phyloP scores from a whole-genome alignment of 495 filamentous ascomycete genomes.

The Xeromyces bisporus region DNA sequence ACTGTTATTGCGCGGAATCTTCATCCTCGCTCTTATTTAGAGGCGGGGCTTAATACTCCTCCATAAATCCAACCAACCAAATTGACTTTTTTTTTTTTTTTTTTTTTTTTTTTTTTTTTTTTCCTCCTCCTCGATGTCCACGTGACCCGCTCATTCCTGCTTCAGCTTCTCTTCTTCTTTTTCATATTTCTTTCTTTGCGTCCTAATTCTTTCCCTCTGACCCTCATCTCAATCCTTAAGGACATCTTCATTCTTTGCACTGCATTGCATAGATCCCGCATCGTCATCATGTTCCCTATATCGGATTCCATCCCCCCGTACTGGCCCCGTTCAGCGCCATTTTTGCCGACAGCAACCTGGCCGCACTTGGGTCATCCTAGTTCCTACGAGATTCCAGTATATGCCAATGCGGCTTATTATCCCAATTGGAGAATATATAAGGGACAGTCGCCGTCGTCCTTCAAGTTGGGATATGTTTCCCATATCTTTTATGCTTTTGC shows the following conservation, averaged over 20 bases:
- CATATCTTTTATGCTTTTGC: conserved; percentile 88
- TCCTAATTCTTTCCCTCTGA: too few relatives aligned
- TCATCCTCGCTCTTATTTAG: too few relatives aligned
- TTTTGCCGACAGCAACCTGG: conserved; percentile 9
- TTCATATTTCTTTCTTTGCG: too few relatives aligned
- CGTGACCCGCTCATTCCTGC: too few relatives aligned
- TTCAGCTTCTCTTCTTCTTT: too few relatives aligned
- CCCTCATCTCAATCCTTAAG: too few relatives aligned
- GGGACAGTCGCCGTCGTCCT: conserved; percentile 57
- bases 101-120: conserved; percentile 1
- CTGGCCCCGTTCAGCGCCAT: conserved; percentile 8
- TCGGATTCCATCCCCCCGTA: conserved; percentile 3
- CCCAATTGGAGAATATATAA: conserved; percentile 71
- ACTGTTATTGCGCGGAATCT: too few relatives aligned
- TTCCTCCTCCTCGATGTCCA: not conserved
- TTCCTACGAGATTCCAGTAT: conserved; percentile 26
- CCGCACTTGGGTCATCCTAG: conserved; percentile 5
- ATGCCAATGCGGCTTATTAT: conserved; percentile 70
- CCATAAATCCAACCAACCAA: not conserved
- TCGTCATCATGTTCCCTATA: not conserved
- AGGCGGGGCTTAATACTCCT: too few relatives aligned
- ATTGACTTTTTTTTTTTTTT: not conserved
- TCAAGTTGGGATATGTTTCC: conserved; percentile 52
- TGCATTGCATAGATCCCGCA: too few relatives aligned
- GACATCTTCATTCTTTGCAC: too few relatives aligned